These are phyloP conservation scores for Pseudocercospora macadamiae DNA, from an alignment of 2,329 filamentous ascomycete species.

Conservation along the genomic window DNA sequence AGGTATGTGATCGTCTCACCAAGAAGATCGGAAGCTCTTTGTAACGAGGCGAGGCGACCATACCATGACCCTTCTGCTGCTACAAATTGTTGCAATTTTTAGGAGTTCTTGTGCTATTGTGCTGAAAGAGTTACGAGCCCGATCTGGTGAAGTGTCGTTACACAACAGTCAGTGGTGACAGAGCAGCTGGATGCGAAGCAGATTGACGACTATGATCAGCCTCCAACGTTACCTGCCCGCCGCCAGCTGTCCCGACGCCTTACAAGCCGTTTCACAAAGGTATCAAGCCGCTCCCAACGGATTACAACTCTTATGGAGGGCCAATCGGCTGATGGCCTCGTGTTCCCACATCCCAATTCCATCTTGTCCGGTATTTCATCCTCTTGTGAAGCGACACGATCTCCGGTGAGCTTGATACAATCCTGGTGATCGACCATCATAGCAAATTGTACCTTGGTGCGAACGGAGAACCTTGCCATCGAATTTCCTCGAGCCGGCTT, in stretches of 20 bases:
- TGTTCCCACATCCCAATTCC: background rate
- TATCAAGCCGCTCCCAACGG: background rate
- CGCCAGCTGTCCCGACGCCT: background rate
- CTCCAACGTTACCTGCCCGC: background rate
- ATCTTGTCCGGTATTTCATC: background rate
- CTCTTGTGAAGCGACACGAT: background rate
- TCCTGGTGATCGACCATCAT: too few species aligned
- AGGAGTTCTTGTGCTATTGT: background rate
- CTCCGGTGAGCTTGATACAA: background rate
- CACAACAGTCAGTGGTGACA: background rate
- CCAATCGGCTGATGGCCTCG: background rate
- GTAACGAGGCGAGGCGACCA: background rate
- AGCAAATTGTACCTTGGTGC: too few species aligned
- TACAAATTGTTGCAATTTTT: background rate
- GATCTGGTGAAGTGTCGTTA: background rate
- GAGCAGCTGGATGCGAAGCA: background rate
- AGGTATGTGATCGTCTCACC: background rate
- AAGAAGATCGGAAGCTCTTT: background rate
- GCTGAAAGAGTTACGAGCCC: background rate
- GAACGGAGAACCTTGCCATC: too few species aligned
- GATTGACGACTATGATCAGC: too few species aligned
- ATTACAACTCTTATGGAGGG: background rate
- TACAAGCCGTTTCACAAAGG: background rate
- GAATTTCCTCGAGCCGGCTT: too few species aligned
- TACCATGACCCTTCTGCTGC: background rate